A percentile compares a stretch with the other conserved stretches of the same genome.
phyloP scores from a whole-genome alignment of 176 grass and related monocot species.

The Metroxylon sagu region DNA sequence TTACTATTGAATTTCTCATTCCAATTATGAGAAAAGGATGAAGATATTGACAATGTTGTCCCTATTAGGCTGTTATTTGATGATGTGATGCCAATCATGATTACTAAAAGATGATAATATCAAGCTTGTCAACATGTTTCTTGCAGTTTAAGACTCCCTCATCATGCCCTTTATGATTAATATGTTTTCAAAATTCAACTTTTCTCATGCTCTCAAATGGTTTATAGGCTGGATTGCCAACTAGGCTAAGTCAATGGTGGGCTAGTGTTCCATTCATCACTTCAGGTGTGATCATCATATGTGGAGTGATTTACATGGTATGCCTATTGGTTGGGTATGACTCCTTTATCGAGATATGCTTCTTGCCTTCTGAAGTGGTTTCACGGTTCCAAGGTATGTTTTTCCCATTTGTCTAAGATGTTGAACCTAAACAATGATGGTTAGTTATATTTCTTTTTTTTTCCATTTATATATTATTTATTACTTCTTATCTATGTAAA shows the following conservation, averaged over 20 bases:
- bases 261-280: slow-evolving; percentile 77
- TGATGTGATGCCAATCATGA: too few species aligned
- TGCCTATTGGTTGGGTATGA: slow-evolving; percentile 93
- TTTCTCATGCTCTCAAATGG: not conserved
- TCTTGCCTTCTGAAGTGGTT: slow-evolving; percentile 64
- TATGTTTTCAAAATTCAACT: not conserved
- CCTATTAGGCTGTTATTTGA: too few species aligned
- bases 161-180: not conserved
- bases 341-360: slow-evolving; percentile 76
- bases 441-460: too few species aligned
- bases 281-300: slow-evolving; percentile 63
- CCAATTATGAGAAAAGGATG: too few species aligned
- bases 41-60: too few species aligned
- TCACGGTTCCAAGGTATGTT: slow-evolving; percentile 83
- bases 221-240: slow-evolving; percentile 65
- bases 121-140: too few species aligned
- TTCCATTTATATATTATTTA: too few species aligned
- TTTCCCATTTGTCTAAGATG: too few species aligned
- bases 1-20: too few species aligned
- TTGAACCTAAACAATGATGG: too few species aligned
- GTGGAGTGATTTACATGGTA: slow-evolving; percentile 56
- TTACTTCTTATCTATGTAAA: too few species aligned
- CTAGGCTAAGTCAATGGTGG: slow-evolving; percentile 87
- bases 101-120: too few species aligned
- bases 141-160: not conserved